A percentile compares a stretch with the other conserved stretches of the same genome.
Evolutionary conservation across 169 alveolate species (phyloP).

Genomic region (Eimeria praecox): DNA sequence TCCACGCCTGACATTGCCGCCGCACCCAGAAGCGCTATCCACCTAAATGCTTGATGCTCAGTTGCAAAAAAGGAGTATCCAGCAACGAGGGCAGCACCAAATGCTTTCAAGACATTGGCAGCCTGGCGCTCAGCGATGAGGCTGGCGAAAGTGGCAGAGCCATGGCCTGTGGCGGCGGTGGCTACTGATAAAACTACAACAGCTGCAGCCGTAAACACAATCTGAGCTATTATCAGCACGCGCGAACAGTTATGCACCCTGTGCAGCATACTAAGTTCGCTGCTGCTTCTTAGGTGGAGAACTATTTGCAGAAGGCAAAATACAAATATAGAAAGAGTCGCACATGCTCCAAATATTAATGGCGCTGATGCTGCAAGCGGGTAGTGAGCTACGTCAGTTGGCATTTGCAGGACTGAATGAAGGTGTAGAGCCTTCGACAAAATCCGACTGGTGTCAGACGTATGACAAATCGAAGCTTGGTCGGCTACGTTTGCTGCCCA

Average conservation of each 20-base stretch:
- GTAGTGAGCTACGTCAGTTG: slow-evolving; percentile 35
- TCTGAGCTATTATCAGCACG: slow-evolving; percentile 29
- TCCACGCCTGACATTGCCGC: slow-evolving; percentile 51
- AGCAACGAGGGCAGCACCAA: slow-evolving; percentile 50
- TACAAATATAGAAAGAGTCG: slow-evolving; percentile 36
- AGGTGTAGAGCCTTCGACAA: background rate
- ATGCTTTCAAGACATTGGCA: slow-evolving; percentile 50
- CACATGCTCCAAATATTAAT: slow-evolving; percentile 46
- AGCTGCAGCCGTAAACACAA: slow-evolving; percentile 43
- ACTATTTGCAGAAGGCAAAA: slow-evolving; percentile 23
- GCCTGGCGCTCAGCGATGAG: slow-evolving; percentile 61
- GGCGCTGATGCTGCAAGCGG: slow-evolving; percentile 62
- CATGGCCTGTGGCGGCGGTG: background rate
- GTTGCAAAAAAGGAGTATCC: slow-evolving; percentile 65
- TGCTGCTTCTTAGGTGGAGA: slow-evolving; percentile 49
- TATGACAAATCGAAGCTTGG: background rate
- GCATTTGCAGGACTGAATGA: slow-evolving; percentile 18
- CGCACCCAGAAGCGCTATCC: slow-evolving; percentile 61
- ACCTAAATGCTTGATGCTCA: slow-evolving; percentile 60
- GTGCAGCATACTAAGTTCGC: slow-evolving; percentile 70
- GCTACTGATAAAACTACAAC: slow-evolving; percentile 55
- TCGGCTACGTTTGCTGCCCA: background rate
- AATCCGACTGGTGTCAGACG: background rate
- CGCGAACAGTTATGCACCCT: slow-evolving; percentile 66
- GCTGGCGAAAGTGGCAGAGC: slow-evolving; percentile 53